Percentiles rank a stretch among this genome's conserved stretches.
Conservation (phyloP, 2,329 filamentous ascomycete species). For the Lasiodiplodia sp. region DNA sequence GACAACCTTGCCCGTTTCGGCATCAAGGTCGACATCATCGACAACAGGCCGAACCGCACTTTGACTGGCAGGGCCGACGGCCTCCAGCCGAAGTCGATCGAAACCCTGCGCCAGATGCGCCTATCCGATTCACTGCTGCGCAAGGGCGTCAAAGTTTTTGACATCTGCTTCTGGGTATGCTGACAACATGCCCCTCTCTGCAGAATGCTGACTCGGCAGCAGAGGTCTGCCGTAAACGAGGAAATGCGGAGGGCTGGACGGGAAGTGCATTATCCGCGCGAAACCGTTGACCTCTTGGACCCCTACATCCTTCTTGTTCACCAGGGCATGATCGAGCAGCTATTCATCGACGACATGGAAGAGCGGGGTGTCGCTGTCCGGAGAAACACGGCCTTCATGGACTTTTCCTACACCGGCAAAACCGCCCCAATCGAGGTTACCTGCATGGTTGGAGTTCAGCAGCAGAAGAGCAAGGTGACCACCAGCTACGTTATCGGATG, state of each 20-base stretch:
- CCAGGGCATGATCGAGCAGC: conserved; percentile 77
- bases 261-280: conserved; percentile 70
- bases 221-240: conserved; percentile 45
- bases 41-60: conserved; percentile 73
- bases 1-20: conserved; percentile 70
- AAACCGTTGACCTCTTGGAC: conserved; percentile 58
- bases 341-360: conserved; percentile 73
- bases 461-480: conserved; percentile 54
- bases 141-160: conserved; percentile 73
- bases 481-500: conserved; percentile 74
- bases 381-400: conserved; percentile 68
- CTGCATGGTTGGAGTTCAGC: conserved; percentile 49
- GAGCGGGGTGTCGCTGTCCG: conserved; percentile 69
- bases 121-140: conserved; percentile 73
- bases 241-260: conserved; percentile 68
- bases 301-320: conserved; percentile 66
- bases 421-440: conserved; percentile 51
- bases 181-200: neutral
- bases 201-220: neutral
- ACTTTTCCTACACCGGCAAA: conserved; percentile 53
- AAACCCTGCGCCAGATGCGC: conserved; percentile 76
- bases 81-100: conserved; percentile 79
- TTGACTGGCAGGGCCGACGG: conserved; percentile 74
- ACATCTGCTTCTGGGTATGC: conserved; percentile 74
- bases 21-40: conserved; percentile 70